phyloP scores from a whole-genome alignment of 441 rosid genomes.

The Erysimum cheiri region DNA sequence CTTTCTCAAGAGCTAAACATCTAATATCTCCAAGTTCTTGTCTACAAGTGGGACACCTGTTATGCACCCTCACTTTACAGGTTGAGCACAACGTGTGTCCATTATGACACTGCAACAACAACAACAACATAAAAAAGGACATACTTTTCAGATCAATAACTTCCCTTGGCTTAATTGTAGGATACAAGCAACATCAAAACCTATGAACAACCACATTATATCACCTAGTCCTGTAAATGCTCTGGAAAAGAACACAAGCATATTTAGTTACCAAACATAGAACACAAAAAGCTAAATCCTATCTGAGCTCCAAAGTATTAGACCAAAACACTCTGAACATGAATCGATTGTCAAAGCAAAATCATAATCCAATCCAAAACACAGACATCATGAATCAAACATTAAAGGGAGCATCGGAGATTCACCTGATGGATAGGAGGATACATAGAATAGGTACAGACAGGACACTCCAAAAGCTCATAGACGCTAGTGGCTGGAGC shows the following conservation, averaged over 20 bases:
- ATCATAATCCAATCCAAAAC: neutral
- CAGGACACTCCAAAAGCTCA: conserved; percentile 85
- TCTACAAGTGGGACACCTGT: conserved; percentile 85
- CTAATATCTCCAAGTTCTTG: conserved; percentile 77
- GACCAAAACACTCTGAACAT: neutral
- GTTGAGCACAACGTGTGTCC: conserved; percentile 90
- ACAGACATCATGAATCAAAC: neutral
- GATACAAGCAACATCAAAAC: conserved; percentile 11
- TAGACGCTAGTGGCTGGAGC: conserved; percentile 81
- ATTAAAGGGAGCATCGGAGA: too few species aligned
- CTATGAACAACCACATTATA: conserved; percentile 16
- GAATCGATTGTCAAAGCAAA: neutral
- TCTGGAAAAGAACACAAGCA: neutral
- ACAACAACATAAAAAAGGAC: neutral
- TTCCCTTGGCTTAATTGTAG: neutral
- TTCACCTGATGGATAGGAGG: conserved; percentile 88
- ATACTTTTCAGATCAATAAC: conserved; percentile 32
- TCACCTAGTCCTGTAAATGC: neutral
- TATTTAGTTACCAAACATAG: neutral
- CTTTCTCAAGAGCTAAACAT: conserved; percentile 84
- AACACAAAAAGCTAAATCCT: conserved; percentile 3
- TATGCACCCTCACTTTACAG: conserved; percentile 85
- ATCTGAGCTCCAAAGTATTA: conserved; percentile 20
- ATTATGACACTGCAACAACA: conserved; percentile 77
- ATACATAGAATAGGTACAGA: conserved; percentile 86